Base-by-base conservation (phyloP, 169 alveolate genomes). In the Cryptosporidium muris region DNA sequence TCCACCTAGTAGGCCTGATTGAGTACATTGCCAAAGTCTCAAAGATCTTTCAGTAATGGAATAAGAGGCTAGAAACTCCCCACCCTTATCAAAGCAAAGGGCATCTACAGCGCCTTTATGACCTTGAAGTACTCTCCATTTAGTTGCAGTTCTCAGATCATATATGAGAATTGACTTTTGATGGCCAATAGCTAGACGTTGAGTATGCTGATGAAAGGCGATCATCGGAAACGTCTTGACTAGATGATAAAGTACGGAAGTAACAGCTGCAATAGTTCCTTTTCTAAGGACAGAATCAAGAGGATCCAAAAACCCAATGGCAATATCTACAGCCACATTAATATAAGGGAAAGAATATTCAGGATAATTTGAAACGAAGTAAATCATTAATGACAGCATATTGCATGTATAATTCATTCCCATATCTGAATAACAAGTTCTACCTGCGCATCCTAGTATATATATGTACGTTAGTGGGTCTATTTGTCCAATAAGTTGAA, bases 61-160 rank as follows among this genome's bases (percentile, higher is more conserved):
- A 37, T 88, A 88, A 1, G 91, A 88, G 16, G 91, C 91, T n/a
- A 88, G 60, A 60, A 52, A 68, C 38, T 80, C 68, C 1, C 91
- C 91, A n/a, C 80, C 91, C 25, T 88, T 82, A 48, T 80, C 62
- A 65, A 88, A 88, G 16, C 81, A 80, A 49, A 88, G 14, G 7
- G 89, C 89, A 54, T 80, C 66, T n/a, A 88, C 88, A 8, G 38
- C 63, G 8, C 74, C 81, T 64, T 82, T 66, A 64, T 90, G 93
- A 38, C 94, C 93, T 14, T 81, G 88, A 12, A 91, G 54, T 65
- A 88, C 82, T 56, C 89, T 64, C 88, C 94, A 91, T 68, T 88
- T 91, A 40, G 94, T 91, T 45, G 94, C 94, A 5, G 93, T 89
- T 40, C 94, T 88, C 9, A 91, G 82, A 88, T 91, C 94, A 64